These are phyloP conservation scores for Gossypium trilobum DNA, from an alignment of 441 rosid genomes.

Conservation along the genomic window DNA sequence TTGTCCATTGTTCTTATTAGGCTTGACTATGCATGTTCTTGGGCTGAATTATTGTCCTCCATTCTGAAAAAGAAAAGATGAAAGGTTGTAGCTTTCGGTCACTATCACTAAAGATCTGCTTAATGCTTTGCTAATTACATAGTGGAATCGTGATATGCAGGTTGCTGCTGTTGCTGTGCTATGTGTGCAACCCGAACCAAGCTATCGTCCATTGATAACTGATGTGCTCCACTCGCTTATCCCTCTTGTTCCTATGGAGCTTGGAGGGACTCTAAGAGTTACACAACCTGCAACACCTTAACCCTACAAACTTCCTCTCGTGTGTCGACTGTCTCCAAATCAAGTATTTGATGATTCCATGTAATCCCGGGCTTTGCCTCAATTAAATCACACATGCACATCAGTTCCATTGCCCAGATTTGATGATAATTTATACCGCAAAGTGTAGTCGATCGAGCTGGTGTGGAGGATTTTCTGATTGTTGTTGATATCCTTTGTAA, in stretches of 20 bases:
- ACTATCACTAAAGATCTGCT: not conserved
- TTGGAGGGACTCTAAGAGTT: constrained; percentile 74
- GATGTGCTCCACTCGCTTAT: constrained; percentile 84
- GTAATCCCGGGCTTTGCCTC: not conserved
- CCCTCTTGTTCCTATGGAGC: constrained; percentile 72
- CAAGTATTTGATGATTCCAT: constrained; percentile 6
- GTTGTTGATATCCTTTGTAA: constrained; percentile 20
- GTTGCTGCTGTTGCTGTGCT: constrained; percentile 92
- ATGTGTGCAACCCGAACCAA: constrained; percentile 90
- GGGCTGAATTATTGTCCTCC: not conserved
- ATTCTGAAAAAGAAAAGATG: not conserved
- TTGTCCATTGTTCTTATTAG: not conserved
- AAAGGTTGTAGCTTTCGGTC: not conserved
- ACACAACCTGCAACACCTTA: constrained; percentile 24
- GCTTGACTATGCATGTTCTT: constrained; percentile 1
- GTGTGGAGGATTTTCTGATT: not conserved
- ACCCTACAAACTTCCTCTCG: not conserved
- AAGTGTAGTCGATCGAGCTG: not conserved
- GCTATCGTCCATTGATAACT: constrained; percentile 79
- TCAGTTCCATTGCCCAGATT: not conserved
- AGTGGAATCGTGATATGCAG: constrained; percentile 27
- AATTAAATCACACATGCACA: constrained; percentile 2
- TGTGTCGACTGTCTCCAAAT: not conserved
- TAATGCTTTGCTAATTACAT: not conserved
- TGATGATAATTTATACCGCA: not conserved